Percentiles rank a stretch among this genome's conserved stretches.
phyloP scores from a whole-genome alignment of 2,329 filamentous ascomycete genomes.

The Incumbomyces delicatus region DNA sequence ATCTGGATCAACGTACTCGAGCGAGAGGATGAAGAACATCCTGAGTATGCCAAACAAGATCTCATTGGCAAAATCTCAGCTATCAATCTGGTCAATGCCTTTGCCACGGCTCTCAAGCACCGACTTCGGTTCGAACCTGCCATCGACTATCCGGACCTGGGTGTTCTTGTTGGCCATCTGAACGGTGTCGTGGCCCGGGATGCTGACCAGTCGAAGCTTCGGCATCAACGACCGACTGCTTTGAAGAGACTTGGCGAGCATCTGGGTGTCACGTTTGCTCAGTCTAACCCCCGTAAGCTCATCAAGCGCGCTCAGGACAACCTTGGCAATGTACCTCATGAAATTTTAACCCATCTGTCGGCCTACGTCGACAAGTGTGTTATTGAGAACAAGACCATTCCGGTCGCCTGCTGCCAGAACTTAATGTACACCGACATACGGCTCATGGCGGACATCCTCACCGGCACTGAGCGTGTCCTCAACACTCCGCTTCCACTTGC shows the following conservation, averaged over 20 bases:
- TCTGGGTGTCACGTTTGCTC: constrained; percentile 65
- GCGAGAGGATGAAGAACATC: constrained; percentile 33
- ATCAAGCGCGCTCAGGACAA: constrained; percentile 64
- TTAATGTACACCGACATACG: constrained; percentile 48
- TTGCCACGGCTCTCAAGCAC: constrained; percentile 69
- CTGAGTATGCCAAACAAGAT: constrained; percentile 48
- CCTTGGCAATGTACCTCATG: constrained; percentile 72
- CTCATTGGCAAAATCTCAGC: constrained; percentile 61
- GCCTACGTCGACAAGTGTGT: constrained; percentile 49
- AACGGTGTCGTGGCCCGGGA: constrained; percentile 59
- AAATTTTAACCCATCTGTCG: constrained; percentile 65
- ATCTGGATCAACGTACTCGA: constrained; percentile 73
- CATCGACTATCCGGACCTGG: constrained; percentile 64
- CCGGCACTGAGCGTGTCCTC: constrained; percentile 65
- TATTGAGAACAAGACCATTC: constrained; percentile 27
- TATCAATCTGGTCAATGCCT: constrained; percentile 69
- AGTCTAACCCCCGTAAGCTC: constrained; percentile 66
- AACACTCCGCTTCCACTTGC: constrained; percentile 74
- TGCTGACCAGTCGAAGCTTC: constrained; percentile 34
- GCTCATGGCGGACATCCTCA: constrained; percentile 61
- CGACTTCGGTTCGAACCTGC: constrained; percentile 76
- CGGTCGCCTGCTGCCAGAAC: constrained; percentile 27
- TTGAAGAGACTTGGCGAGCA: constrained; percentile 62
- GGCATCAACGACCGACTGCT: constrained; percentile 36
- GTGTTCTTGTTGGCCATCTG: constrained; percentile 59